A percentile compares a stretch with the other conserved stretches of the same genome.
Evolutionary conservation across 768 basidiomycete species (phyloP).

Genomic region (Rhizopogon vinicolor): DNA sequence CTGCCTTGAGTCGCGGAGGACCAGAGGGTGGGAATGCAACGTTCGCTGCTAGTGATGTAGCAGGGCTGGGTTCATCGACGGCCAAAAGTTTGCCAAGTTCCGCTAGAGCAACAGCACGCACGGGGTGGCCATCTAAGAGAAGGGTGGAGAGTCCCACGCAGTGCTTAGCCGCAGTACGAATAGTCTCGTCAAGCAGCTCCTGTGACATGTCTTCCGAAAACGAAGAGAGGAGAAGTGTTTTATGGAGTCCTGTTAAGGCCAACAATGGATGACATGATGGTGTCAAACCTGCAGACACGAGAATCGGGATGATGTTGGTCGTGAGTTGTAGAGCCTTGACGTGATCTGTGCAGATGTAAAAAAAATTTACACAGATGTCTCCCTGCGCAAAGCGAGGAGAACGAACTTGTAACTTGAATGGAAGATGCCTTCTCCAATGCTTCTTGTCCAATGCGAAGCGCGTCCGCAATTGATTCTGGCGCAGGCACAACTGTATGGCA

Average conservation of each 20-base stretch:
- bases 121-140: conserved; percentile 67
- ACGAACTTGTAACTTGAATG: conserved; percentile 56
- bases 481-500: conserved; percentile 48
- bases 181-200: conserved; percentile 55
- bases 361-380: neutral
- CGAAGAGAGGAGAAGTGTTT: conserved; percentile 57
- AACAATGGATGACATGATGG: conserved; percentile 76
- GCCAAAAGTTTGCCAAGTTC: conserved; percentile 81
- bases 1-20: conserved; percentile 54
- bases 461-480: conserved; percentile 55
- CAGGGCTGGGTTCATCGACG: conserved; percentile 66
- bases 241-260: conserved; percentile 66
- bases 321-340: conserved; percentile 55
- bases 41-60: conserved; percentile 11
- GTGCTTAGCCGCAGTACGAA: conserved; percentile 52
- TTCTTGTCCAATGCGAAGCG: conserved; percentile 65
- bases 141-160: conserved; percentile 49
- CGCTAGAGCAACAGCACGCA: conserved; percentile 66
- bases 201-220: conserved; percentile 39
- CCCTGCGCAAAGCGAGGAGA: neutral
- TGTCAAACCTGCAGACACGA: conserved; percentile 54
- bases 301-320: conserved; percentile 59
- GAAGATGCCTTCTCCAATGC: conserved; percentile 66
- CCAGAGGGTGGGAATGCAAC: conserved; percentile 63
- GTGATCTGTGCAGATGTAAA: conserved; percentile 39